Evolutionary conservation across 805 yeast species (phyloP).

Genomic region (Starmerella bombi): DNA sequence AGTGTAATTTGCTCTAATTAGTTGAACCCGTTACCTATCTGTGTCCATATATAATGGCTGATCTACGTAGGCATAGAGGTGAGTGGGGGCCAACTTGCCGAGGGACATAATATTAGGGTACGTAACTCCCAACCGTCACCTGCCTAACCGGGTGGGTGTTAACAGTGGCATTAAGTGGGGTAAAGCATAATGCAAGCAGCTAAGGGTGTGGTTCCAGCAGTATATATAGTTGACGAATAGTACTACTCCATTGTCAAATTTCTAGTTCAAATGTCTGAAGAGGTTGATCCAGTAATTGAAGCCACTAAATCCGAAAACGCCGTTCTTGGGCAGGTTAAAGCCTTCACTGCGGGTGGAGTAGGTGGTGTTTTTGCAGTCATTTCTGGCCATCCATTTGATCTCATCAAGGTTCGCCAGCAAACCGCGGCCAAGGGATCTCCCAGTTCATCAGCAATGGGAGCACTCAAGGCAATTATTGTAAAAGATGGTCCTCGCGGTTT

Average conservation of each 20-base stretch:
- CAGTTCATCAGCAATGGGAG: conserved; percentile 42
- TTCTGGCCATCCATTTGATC: conserved; percentile 94
- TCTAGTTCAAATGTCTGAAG: conserved; percentile 21
- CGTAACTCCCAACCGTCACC: too few relatives aligned
- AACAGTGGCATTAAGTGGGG: too few relatives aligned
- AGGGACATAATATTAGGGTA: too few relatives aligned
- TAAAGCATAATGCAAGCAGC: too few relatives aligned
- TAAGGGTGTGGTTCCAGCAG: too few relatives aligned
- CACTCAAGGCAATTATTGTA: conserved; percentile 46
- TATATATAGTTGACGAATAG: too few relatives aligned
- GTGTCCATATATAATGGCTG: too few relatives aligned
- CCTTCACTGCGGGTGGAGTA: conserved; percentile 85
- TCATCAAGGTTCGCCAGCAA: conserved; percentile 82
- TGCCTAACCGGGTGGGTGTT: too few relatives aligned
- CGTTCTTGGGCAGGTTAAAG: conserved; percentile 62
- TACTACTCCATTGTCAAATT: too few relatives aligned
- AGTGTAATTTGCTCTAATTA: too few relatives aligned
- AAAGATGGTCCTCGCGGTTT: conserved; percentile 68
- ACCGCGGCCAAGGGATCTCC: conserved; percentile 36
- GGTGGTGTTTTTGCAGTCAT: conserved; percentile 94
- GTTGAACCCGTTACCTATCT: neutral
- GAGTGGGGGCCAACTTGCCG: too few relatives aligned
- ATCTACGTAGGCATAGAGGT: too few relatives aligned
- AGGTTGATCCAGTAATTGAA: conserved; percentile 18
- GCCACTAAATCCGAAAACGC: conserved; percentile 16